A percentile compares a stretch with the other conserved stretches of the same genome.
phyloP scores from a whole-genome alignment of 2,329 filamentous ascomycete species.

The Paracoccidioides lutzii region DNA sequence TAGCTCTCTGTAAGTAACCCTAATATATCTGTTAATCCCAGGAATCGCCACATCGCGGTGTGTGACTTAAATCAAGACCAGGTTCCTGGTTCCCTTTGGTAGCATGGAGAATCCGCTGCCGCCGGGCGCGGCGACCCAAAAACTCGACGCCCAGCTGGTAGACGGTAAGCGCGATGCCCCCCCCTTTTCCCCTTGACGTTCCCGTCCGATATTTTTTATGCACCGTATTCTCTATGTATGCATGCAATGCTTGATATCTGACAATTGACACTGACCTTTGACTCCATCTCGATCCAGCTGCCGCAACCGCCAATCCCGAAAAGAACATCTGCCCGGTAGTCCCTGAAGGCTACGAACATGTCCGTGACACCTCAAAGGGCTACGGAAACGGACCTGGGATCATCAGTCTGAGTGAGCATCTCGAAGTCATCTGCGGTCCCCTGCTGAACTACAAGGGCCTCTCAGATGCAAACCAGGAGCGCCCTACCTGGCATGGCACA shows the following conservation, averaged over 20 bases:
- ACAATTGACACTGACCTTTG: neutral
- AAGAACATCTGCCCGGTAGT: neutral
- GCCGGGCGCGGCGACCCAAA: neutral
- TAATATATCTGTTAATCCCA: neutral
- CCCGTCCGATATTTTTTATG: neutral
- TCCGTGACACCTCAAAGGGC: slow-evolving; percentile 11
- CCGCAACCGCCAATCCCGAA: neutral
- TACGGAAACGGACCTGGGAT: slow-evolving; percentile 14
- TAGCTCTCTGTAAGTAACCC: too few species aligned
- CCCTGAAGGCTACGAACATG: slow-evolving; percentile 9
- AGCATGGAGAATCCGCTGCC: neutral
- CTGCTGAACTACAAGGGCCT: slow-evolving; percentile 38
- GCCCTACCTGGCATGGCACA: slow-evolving; percentile 61
- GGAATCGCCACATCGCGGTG: neutral
- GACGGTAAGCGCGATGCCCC: neutral
- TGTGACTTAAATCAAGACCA: neutral
- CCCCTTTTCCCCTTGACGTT: neutral
- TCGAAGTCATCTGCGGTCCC: slow-evolving; percentile 37
- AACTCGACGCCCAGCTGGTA: neutral
- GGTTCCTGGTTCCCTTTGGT: neutral
- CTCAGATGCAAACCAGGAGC: slow-evolving; percentile 20
- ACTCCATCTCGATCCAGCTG: neutral
- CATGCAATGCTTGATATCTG: neutral
- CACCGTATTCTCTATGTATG: neutral
- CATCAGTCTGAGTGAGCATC: slow-evolving; percentile 10